Evolutionary conservation across 2,329 filamentous ascomycete genomes (phyloP).

Genomic region (Exophiala lecanii-corni): DNA sequence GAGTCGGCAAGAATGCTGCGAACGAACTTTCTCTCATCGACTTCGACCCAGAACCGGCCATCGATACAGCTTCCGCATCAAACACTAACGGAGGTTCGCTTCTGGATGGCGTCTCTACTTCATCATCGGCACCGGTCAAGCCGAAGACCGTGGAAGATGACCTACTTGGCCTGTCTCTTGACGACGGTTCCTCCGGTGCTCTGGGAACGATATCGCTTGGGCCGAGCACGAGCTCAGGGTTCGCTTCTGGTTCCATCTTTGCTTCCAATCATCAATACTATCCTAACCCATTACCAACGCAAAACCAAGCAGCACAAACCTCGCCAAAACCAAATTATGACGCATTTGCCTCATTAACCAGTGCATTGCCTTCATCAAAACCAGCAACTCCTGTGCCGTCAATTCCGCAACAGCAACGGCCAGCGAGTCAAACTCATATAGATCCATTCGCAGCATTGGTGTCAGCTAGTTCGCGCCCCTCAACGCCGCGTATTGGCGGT

Average conservation of each 20-base stretch:
- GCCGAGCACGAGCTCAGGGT: constrained; percentile 53
- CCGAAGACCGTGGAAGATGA: constrained; percentile 78
- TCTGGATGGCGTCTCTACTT: constrained; percentile 38
- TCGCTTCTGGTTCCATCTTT: constrained; percentile 18
- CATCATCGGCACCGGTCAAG: constrained; percentile 42
- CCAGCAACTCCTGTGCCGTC: constrained; percentile 46
- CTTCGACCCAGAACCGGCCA: constrained; percentile 59
- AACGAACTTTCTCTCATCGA: constrained; percentile 92
- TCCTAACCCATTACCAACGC: constrained; percentile 22
- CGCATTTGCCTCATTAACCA: constrained; percentile 51
- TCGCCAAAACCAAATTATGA: constrained; percentile 52
- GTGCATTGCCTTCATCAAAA: constrained; percentile 44
- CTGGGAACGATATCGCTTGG: constrained; percentile 81
- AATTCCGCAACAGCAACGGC: constrained; percentile 29
- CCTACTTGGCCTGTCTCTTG: constrained; percentile 79
- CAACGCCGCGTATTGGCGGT: constrained; percentile 32
- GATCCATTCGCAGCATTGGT: constrained; percentile 60
- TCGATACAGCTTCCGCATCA: constrained; percentile 29
- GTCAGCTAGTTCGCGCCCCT: constrained; percentile 48
- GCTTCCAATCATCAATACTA: constrained; percentile 10
- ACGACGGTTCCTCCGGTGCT: constrained; percentile 64
- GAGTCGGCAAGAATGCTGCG: constrained; percentile 60
- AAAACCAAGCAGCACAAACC: constrained; percentile 38
- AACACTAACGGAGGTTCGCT: constrained; percentile 32
- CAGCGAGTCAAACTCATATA: constrained; percentile 38